phyloP scores from a whole-genome alignment of 768 basidiomycete species.

The Mycena capillaripes region DNA sequence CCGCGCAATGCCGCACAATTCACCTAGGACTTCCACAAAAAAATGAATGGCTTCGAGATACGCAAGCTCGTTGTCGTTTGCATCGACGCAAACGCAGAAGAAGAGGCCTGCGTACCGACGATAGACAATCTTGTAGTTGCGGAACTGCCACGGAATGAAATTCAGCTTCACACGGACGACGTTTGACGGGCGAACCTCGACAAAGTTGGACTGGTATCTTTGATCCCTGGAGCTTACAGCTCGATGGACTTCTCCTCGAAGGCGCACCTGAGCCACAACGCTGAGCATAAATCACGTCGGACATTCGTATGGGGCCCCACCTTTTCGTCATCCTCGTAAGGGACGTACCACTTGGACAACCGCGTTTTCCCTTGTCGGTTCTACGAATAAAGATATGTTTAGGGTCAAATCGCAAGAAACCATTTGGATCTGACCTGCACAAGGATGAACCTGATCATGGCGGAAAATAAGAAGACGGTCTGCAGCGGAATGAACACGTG shows the following conservation, averaged over 20 bases:
- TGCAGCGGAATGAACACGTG: neutral
- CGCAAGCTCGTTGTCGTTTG: constrained; percentile 97
- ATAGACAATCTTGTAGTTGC: constrained; percentile 98
- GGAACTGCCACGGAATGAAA: constrained; percentile 71
- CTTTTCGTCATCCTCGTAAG: constrained; percentile 99
- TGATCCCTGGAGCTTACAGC: constrained; percentile 96
- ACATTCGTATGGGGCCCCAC: constrained; percentile 51
- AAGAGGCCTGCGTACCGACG: constrained; percentile 97
- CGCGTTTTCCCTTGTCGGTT: constrained; percentile 99
- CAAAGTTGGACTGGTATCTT: constrained; percentile 99
- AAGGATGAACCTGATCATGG: constrained; percentile 97
- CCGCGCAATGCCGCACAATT: constrained; percentile 41
- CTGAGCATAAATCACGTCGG: neutral
- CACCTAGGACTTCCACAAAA: constrained; percentile 97
- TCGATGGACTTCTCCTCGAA: constrained; percentile 96
- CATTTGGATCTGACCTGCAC: constrained; percentile 77
- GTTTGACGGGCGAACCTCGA: constrained; percentile 78
- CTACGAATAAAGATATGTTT: constrained; percentile 53
- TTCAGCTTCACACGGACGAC: neutral
- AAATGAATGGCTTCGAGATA: constrained; percentile 98
- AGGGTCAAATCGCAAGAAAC: constrained; percentile 2
- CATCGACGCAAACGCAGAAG: constrained; percentile 97
- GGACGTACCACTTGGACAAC: constrained; percentile 98
- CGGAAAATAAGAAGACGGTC: neutral
- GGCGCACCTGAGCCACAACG: constrained; percentile 72